Evolutionary conservation across 768 basidiomycete genomes (phyloP).

Genomic region (Trametes gibbosa): DNA sequence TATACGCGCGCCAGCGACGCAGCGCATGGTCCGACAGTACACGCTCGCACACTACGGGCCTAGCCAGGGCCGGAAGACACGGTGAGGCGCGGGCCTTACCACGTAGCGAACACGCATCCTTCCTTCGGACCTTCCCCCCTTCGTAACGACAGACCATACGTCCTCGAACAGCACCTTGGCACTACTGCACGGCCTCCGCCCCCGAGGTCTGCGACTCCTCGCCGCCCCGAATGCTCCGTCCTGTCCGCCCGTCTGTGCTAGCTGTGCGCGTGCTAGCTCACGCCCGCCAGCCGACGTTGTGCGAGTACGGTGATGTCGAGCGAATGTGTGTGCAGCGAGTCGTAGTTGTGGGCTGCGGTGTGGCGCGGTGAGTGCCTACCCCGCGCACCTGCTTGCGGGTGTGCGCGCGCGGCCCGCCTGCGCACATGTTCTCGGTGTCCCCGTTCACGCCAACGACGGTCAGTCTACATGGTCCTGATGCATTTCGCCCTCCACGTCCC

Average conservation of each 20-base stretch:
- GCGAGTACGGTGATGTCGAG: conserved; percentile 19
- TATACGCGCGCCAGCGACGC: conserved; percentile 11
- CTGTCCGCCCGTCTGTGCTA: conserved; percentile 9
- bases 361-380: conserved; percentile 8
- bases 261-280: conserved; percentile 27
- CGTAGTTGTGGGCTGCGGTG: conserved; percentile 13
- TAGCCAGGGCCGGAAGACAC: conserved; percentile 28
- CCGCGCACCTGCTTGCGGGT: conserved; percentile 15
- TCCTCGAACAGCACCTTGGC: conserved; percentile 6
- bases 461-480: conserved; percentile 10
- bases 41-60: conserved; percentile 23
- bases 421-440: conserved; percentile 7
- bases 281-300: conserved; percentile 13
- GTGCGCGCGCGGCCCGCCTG: conserved; percentile 22
- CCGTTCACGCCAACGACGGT: background rate
- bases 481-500: background rate
- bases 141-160: conserved; percentile 7
- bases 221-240: conserved; percentile 17
- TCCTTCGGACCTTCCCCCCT: background rate
- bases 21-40: conserved; percentile 15
- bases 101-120: conserved; percentile 8
- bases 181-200: conserved; percentile 17
- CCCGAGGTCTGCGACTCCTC: conserved; percentile 15
- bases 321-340: conserved; percentile 17
- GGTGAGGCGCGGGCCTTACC: conserved; percentile 18